These are phyloP conservation scores for Sambucus nigra DNA, from an alignment of 129 eudicot species.

Conservation along the genomic window DNA sequence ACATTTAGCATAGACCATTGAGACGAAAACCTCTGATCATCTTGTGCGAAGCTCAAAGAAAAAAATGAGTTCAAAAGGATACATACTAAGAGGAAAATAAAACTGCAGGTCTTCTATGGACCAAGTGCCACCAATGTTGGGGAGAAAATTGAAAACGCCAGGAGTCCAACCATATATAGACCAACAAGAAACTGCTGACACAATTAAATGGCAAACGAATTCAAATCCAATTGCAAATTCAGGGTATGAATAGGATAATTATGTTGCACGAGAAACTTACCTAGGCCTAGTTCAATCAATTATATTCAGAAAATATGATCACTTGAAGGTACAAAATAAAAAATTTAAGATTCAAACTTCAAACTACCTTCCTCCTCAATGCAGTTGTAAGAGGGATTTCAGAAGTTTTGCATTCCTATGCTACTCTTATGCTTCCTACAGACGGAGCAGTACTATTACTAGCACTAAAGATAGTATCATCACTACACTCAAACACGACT, in stretches of 20 bases:
- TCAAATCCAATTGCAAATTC: constrained; percentile 55
- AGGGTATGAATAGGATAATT: constrained; percentile 67
- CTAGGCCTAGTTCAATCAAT: constrained; percentile 38
- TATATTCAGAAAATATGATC: background rate
- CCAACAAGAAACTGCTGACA: constrained; percentile 94
- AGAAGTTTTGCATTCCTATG: constrained; percentile 85
- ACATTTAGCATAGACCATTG: too few species aligned
- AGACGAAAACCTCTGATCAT: too few species aligned
- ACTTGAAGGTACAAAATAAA: background rate
- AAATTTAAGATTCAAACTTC: constrained; percentile 7
- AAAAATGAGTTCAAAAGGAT: background rate
- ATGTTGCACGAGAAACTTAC: constrained; percentile 65
- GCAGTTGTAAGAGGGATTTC: constrained; percentile 77
- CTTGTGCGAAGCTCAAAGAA: background rate
- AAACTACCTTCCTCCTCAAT: constrained; percentile 81
- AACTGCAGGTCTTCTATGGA: constrained; percentile 85
- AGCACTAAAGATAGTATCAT: background rate
- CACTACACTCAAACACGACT: background rate
- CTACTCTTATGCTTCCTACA: constrained; percentile 82
- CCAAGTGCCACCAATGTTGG: constrained; percentile 77
- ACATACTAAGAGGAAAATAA: constrained; percentile 67
- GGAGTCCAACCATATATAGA: constrained; percentile 92
- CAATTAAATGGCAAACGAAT: constrained; percentile 83
- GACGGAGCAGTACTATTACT: constrained; percentile 11
- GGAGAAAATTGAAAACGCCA: constrained; percentile 63